These are phyloP conservation scores for Metschnikowia picachoensis DNA, from an alignment of 805 yeast species.

Conservation along the genomic window DNA sequence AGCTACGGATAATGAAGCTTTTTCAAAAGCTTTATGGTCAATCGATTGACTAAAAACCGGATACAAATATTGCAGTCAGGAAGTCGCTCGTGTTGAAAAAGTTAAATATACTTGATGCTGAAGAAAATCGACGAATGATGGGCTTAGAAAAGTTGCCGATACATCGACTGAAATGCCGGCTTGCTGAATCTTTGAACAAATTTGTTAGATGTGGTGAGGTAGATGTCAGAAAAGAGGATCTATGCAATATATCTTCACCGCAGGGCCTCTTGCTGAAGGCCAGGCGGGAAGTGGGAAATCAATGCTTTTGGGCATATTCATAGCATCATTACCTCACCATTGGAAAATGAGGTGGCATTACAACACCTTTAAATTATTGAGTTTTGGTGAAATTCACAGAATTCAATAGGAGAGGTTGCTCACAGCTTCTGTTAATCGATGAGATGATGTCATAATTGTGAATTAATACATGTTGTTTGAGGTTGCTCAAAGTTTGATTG, in stretches of 20 bases:
- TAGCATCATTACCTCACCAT: constrained; percentile 56
- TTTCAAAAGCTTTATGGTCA: constrained; percentile 57
- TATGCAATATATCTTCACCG: constrained; percentile 52
- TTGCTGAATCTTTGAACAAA: constrained; percentile 26
- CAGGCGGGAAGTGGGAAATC: constrained; percentile 76
- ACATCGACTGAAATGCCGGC: constrained; percentile 14
- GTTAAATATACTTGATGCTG: constrained; percentile 32
- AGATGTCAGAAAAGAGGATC: constrained; percentile 60
- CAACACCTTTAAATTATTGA: constrained; percentile 65
- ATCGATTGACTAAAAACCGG: constrained; percentile 57
- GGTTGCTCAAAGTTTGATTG: constrained; percentile 61
- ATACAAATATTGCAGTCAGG: constrained; percentile 41
- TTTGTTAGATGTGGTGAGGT: constrained; percentile 41
- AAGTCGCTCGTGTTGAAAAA: constrained; percentile 38
- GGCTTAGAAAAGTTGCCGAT: constrained; percentile 15
- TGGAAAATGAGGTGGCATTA: constrained; percentile 71
- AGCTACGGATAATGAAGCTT: constrained; percentile 58
- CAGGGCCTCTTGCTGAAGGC: constrained; percentile 62
- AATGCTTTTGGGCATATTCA: constrained; percentile 70
- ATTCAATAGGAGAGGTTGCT: constrained; percentile 44
- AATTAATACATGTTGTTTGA: constrained; percentile 65
- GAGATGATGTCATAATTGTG: constrained; percentile 32
- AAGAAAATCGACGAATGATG: constrained; percentile 17
- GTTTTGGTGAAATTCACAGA: constrained; percentile 56
- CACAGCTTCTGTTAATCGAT: constrained; percentile 25